Evolutionary conservation across 2,329 filamentous ascomycete species (phyloP).

Genomic region (Xylaria sp.): DNA sequence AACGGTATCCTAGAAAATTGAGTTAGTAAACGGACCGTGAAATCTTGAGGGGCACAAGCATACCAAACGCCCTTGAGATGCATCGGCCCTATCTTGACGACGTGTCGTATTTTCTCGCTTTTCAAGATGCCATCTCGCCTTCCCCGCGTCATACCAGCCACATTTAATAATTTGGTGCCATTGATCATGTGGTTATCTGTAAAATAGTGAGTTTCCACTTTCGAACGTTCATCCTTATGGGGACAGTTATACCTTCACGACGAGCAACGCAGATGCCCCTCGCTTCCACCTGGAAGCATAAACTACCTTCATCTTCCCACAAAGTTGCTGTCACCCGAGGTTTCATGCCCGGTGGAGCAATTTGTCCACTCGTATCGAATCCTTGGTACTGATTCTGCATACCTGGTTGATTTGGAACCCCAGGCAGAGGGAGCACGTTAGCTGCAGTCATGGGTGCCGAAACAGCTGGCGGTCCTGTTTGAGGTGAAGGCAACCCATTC

Average conservation of each 20-base stretch:
- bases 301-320: conserved; percentile 97
- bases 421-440: conserved; percentile 77
- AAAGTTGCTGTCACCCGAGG: conserved; percentile 94
- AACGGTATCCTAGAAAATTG: conserved; percentile 83
- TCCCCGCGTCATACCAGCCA: conserved; percentile 97
- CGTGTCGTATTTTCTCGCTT: conserved; percentile 95
- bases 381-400: conserved; percentile 69
- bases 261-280: conserved; percentile 95
- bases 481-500: conserved; percentile 84
- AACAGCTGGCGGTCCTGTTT: conserved; percentile 70
- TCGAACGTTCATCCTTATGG: conserved; percentile 8
- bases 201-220: conserved; percentile 38
- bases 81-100: conserved; percentile 99
- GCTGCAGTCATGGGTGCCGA: conserved; percentile 74
- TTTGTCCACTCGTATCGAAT: conserved; percentile 88
- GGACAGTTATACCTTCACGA: conserved; percentile 75
- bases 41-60: conserved; percentile 1
- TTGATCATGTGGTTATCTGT: conserved; percentile 98
- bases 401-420: conserved; percentile 61
- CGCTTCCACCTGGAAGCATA: conserved; percentile 98
- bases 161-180: conserved; percentile 94
- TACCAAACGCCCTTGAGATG: conserved; percentile 97
- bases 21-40: conserved; percentile 26
- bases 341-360: conserved; percentile 94
- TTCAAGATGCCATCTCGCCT: conserved; percentile 96